Conservation (phyloP, 805 yeast species). For the Myxozyma mucilagina region DNA sequence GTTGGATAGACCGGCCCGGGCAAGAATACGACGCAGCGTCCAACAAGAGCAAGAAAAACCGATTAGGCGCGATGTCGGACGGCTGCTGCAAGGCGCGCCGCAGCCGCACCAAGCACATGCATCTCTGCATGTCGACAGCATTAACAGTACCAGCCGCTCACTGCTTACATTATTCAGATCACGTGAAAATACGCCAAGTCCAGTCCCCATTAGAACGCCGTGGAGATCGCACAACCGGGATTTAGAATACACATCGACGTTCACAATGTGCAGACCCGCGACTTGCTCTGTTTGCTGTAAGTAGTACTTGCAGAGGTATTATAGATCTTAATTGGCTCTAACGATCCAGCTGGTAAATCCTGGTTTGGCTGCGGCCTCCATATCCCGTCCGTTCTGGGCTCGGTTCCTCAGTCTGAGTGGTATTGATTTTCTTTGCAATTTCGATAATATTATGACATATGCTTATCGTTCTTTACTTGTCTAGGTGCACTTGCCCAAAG, state of each 20-base stretch:
- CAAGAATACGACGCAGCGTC: not conserved
- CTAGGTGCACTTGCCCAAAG: conserved; percentile 34
- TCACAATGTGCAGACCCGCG: conserved; percentile 25
- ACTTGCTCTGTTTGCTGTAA: conserved; percentile 22
- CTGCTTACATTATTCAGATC: not conserved
- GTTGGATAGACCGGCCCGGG: not conserved
- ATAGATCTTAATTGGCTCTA: not conserved
- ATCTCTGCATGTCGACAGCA: not conserved
- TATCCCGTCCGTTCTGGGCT: conserved; percentile 36
- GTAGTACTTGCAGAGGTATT: not conserved
- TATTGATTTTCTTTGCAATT: not conserved
- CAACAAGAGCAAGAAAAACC: not conserved
- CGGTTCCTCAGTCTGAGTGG: conserved; percentile 34
- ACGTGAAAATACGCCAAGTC: not conserved
- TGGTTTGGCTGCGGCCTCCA: conserved; percentile 39
- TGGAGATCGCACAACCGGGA: not conserved
- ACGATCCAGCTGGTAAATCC: conserved; percentile 32
- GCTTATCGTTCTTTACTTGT: not conserved
- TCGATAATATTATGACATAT: too few species aligned
- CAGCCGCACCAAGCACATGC: not conserved
- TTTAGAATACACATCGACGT: not conserved
- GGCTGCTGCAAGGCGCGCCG: conserved; percentile 1
- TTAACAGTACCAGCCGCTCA: not conserved
- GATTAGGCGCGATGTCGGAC: not conserved
- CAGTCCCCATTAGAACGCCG: too few species aligned